Evolutionary conservation across 495 filamentous ascomycete species (phyloP).

Genomic region (Hypoxylon intermedium): DNA sequence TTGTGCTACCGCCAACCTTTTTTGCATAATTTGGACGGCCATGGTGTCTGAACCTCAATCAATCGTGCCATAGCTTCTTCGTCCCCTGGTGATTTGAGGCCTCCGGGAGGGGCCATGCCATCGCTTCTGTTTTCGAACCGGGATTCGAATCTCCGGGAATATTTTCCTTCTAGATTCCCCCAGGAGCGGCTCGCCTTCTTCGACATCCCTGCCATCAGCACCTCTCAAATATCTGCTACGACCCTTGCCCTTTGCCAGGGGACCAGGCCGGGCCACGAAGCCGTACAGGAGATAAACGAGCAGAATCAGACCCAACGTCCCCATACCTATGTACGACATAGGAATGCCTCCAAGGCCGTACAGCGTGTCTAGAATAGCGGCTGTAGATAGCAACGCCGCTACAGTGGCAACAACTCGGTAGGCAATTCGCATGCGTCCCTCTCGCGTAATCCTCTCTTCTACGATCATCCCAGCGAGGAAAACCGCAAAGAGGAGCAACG

Average conservation of each 20-base stretch:
- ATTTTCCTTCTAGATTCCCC: conserved; percentile 10
- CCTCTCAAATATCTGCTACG: conserved; percentile 11
- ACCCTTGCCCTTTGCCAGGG: conserved; percentile 32
- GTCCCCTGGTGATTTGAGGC: conserved; percentile 18
- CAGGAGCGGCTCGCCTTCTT: conserved; percentile 30
- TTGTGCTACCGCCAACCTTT: conserved; percentile 1
- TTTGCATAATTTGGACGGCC: not conserved
- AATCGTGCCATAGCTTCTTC: conserved; percentile 33
- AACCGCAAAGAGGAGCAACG: conserved; percentile 30
- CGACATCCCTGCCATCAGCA: conserved; percentile 11
- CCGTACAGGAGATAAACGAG: conserved; percentile 36
- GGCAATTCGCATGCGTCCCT: conserved; percentile 18
- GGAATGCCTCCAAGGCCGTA: conserved; percentile 37
- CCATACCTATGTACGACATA: conserved; percentile 40
- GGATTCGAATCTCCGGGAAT: conserved; percentile 25
- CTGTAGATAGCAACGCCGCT: conserved; percentile 20
- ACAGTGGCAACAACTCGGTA: conserved; percentile 26
- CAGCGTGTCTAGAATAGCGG: conserved; percentile 28
- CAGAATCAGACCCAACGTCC: conserved; percentile 23
- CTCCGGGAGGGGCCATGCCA: conserved; percentile 37
- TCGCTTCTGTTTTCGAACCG: conserved; percentile 31
- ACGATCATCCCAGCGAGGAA: conserved; percentile 37
- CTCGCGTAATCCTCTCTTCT: conserved; percentile 24
- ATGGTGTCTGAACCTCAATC: conserved; percentile 8
- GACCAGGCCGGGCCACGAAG: conserved; percentile 28